Evolutionary conservation across 179 eudicot genomes (phyloP), one percentile per base, ranked within the genome.

Genomic region (Pouteria campechiana): DNA sequence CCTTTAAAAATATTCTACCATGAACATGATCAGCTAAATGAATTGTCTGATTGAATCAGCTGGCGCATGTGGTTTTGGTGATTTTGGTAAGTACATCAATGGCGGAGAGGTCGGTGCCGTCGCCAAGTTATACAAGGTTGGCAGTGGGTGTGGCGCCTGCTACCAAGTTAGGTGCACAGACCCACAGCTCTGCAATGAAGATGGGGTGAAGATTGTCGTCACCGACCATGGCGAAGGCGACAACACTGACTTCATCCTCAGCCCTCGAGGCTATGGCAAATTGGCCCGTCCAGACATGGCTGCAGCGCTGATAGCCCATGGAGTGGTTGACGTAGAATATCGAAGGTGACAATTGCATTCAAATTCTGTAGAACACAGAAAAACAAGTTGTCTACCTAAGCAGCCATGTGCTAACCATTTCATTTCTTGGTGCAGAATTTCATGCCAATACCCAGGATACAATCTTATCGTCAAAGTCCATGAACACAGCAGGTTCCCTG

Each of bases 41-140:
- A 13, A 7, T 7, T 35, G 13, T 2, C 2, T 35, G 4, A 13
- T 50, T 25, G 10, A 40, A 41, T 6, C 36, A 78, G 95, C 48
- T 21, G 92, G 95, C 55, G 87, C 92, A 14, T 84, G 95, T 56
- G 95, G 95, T 7, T 84, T 47, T 47, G 67, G 83, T 4, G 81
- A 72, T 6, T 70, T 61, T 49, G 95, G 95, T 21, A 63, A 56
- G 45, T 67, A 62, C 12, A 60, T 73, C 2, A 69, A 81, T 60
- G 60, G 69, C 50, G 92, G 81, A 0, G 40, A 41, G 14, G 92
- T 81, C 13, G 65, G 67, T 30, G 95, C 76, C 38, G 95, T 70
- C 37, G 65, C 81, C 2, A 50, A 61, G 29, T 79, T 74, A 0
- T 84, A 51, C 57, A 62, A 41, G 41, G 67, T 67, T 52, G 95